phyloP scores from a whole-genome alignment of 2,329 filamentous ascomycete genomes.

The Epichloe sibirici region DNA sequence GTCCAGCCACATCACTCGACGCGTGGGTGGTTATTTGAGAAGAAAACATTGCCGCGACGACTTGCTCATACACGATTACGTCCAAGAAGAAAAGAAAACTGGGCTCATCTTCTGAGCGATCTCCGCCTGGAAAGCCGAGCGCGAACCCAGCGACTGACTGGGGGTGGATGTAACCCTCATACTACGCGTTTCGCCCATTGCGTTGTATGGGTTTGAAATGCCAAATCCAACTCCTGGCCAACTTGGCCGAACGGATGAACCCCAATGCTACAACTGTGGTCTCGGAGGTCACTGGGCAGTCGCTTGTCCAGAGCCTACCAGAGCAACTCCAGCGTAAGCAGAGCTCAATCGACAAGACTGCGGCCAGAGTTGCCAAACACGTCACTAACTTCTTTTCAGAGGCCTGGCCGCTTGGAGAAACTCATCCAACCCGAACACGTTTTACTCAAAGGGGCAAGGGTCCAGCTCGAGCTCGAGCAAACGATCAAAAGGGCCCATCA shows the following conservation, averaged over 20 bases:
- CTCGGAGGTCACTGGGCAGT: constrained; percentile 37
- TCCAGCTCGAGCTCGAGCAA: constrained; percentile 15
- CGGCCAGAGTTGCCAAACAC: background rate
- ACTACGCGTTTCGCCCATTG: background rate
- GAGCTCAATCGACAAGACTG: background rate
- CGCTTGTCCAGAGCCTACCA: constrained; percentile 39
- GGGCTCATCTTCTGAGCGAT: background rate
- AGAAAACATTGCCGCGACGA: background rate
- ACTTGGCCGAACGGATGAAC: constrained; percentile 20
- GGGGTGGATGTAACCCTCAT: background rate
- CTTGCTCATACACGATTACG: background rate
- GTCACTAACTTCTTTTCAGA: constrained; percentile 12
- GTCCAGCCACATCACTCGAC: background rate
- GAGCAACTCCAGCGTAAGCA: constrained; percentile 38
- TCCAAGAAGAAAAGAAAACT: background rate
- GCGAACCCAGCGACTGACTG: background rate
- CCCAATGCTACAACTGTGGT: constrained; percentile 43
- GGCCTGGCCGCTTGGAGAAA: constrained; percentile 26
- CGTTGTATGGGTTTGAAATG: constrained; percentile 14
- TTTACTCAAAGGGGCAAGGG: constrained; percentile 17
- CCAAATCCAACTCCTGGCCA: constrained; percentile 17
- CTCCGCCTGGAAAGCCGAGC: background rate
- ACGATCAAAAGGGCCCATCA: constrained; percentile 22
- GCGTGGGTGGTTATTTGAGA: background rate
- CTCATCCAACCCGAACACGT: constrained; percentile 16